phyloP scores from a whole-genome alignment of 768 basidiomycete genomes.

The Coprinellus micaceus region DNA sequence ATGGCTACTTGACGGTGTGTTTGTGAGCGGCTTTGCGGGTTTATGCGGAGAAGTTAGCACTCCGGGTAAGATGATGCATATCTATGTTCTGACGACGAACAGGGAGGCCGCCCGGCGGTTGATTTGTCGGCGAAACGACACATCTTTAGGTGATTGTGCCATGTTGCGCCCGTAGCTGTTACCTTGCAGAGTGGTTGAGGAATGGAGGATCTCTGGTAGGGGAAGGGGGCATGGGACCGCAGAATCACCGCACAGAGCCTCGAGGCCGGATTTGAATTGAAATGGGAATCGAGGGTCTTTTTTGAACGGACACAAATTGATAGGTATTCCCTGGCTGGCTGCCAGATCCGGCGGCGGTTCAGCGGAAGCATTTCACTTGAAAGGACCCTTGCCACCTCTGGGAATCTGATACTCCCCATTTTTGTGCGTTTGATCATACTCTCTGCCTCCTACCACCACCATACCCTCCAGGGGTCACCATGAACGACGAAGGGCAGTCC shows the following conservation, averaged over 20 bases:
- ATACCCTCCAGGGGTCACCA: conserved; percentile 30
- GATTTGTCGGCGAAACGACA: no score
- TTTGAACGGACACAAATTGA: neutral
- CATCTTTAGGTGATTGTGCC: no score
- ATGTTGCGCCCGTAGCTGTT: no score
- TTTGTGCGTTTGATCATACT: conserved; percentile 23
- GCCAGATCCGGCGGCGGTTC: conserved; percentile 23
- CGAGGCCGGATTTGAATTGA: neutral
- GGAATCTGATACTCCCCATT: conserved; percentile 10
- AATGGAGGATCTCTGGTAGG: no score
- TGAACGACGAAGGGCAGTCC: conserved; percentile 34
- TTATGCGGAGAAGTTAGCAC: no score
- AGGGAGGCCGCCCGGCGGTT: no score
- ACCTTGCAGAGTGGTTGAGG: no score
- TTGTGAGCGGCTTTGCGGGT: no score
- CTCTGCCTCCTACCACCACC: conserved; percentile 21
- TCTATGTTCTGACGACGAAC: no score
- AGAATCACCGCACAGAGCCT: neutral
- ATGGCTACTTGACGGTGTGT: no score
- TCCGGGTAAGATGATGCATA: no score
- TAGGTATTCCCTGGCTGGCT: conserved; percentile 1
- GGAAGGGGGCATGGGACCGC: neutral
- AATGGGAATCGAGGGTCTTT: neutral
- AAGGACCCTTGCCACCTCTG: conserved; percentile 5
- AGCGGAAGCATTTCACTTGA: conserved; percentile 16